Evolutionary conservation across 2,329 filamentous ascomycete species (phyloP).

Genomic region (Metarhizium sp.): DNA sequence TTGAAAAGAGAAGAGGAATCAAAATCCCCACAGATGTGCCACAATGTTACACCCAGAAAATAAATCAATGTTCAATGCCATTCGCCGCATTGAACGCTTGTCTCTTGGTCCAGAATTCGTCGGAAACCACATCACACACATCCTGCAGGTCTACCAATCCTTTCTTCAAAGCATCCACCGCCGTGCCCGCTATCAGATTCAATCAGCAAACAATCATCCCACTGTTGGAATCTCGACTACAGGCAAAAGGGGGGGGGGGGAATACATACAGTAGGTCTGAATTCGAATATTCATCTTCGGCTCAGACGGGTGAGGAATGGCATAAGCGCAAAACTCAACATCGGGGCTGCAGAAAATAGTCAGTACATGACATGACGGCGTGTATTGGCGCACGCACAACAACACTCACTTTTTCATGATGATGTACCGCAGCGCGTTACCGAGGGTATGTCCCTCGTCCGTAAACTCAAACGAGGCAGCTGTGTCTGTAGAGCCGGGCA

Average conservation of each 20-base stretch:
- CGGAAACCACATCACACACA: conserved; percentile 86
- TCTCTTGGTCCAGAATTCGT: conserved; percentile 66
- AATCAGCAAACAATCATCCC: conserved; percentile 3
- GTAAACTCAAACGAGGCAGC: conserved; percentile 93
- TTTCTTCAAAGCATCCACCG: conserved; percentile 81
- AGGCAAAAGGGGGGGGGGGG: not conserved
- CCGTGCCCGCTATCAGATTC: conserved; percentile 55
- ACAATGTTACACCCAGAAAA: conserved; percentile 1
- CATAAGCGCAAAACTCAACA: conserved; percentile 97
- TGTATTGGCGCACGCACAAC: too few relatives aligned
- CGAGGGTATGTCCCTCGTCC: conserved; percentile 88
- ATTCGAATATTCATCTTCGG: conserved; percentile 95
- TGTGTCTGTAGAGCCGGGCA: conserved; percentile 75
- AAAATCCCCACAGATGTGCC: not conserved
- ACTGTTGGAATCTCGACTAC: not conserved
- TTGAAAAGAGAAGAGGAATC: not conserved
- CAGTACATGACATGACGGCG: not conserved
- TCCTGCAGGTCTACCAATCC: conserved; percentile 82
- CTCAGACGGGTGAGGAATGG: conserved; percentile 94
- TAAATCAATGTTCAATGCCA: conserved; percentile 21
- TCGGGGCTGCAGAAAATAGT: conserved; percentile 54
- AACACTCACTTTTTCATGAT: conserved; percentile 91
- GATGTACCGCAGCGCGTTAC: conserved; percentile 86
- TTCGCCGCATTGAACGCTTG: conserved; percentile 25
- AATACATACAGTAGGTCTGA: conserved; percentile 77